Base-by-base conservation (phyloP, 1,284 basidiomycete species). In the Thecaphora thlaspeos region DNA sequence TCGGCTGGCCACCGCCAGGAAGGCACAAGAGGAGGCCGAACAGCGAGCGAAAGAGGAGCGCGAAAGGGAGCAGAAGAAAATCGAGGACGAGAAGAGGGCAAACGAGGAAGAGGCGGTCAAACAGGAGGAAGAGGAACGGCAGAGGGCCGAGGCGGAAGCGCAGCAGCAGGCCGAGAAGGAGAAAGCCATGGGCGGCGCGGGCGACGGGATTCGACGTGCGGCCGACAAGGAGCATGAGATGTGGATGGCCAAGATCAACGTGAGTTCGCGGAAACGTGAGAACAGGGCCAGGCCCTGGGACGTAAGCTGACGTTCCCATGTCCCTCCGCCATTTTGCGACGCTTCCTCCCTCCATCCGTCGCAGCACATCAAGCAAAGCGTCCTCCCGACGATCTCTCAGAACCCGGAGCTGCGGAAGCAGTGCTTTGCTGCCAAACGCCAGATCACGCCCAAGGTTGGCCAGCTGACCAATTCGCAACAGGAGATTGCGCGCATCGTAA, bases 391-490 rank as follows among this genome's bases (percentile, higher is more conserved):
- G 10, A 86, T 93, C 48, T 92, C 94, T 75, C 80, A 77, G 3
- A 81, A 88, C 74, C 80, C 83, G 48, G 80, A 80, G 9, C 74
- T 78, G 55, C 78, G 79, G 26, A 81, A 80, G 60, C 76, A 74
- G n/a, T 80, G 82, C 68, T 81, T 80, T 56, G 73, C 76, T 43
- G 83, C 85, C 32, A 89, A 94, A 56, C 85, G 93, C 43, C 83
- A 88, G 71, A 92, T 98, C 51, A 91, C 87, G 2, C 88, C 90
- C 26, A 91, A 90, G 74, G 84, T 97, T 36, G 91, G 93, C 1
- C 94, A 97, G 78, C 81, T 97, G 32, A 92, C 91, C 12, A 90
- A 91, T 68, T 88, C 92, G 41, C 69, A 80, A 2, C 76, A 82
- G 37, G 82, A 86, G n/a, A 89, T 93, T 43, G 61, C 81, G 24